A percentile compares a stretch with the other conserved stretches of the same genome.
Conservation (phyloP, 306 rosid species). For the Cercis canadensis region DNA sequence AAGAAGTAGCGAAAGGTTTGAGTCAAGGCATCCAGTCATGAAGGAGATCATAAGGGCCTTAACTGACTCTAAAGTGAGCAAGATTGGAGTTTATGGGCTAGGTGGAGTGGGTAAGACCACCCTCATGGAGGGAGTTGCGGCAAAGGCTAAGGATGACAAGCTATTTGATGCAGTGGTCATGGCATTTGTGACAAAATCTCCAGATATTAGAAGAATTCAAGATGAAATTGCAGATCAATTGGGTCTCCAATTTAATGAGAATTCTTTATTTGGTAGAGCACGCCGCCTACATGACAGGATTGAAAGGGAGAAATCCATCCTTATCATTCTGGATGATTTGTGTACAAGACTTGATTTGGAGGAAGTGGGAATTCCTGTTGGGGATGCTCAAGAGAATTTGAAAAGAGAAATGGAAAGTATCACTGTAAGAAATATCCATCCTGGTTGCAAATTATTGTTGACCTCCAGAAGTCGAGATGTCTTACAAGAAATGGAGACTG, state of each 20-base stretch:
- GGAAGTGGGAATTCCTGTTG: neutral
- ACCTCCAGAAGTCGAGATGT: neutral
- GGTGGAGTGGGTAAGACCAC: neutral
- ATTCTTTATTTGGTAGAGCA: neutral
- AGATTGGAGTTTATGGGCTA: accelerated
- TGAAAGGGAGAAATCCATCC: neutral
- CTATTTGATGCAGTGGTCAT: neutral
- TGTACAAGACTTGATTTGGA: neutral
- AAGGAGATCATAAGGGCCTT: accelerated
- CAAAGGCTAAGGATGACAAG: neutral
- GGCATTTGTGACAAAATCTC: no score
- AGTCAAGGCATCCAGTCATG: accelerated
- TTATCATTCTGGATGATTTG: neutral
- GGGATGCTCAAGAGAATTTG: neutral
- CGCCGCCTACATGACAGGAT: neutral
- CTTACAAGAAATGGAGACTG: no score
- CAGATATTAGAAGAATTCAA: neutral
- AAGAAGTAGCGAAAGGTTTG: neutral
- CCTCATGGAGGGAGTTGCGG: neutral
- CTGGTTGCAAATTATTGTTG: neutral
- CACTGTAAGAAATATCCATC: no score
- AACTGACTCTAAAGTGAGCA: neutral
- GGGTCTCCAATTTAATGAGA: accelerated
- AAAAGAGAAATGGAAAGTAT: no score
- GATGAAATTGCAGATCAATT: neutral